Evolutionary conservation across 257 asterid genomes (phyloP), one percentile per base, ranked within the genome.

Genomic region (Voacanga thouarsii): DNA sequence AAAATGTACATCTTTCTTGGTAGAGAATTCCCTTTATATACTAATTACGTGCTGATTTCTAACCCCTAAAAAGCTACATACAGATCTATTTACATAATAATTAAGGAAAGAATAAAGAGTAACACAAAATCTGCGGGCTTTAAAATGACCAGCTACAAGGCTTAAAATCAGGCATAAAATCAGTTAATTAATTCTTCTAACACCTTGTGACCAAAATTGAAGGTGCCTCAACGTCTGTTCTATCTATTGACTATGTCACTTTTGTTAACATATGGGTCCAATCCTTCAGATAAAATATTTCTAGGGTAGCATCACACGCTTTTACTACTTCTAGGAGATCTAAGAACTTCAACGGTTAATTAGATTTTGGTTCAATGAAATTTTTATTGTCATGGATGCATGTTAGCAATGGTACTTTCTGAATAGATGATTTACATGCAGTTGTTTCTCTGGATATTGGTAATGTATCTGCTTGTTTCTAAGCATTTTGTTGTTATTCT

Each of bases 401-500:
- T 57, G 7, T 12, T 56, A 21, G 37, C 6, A 3, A 16, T 51
- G 51, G 56, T 23, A 23, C 11, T 7, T 76, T 44, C 71, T 50
- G 66, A 21, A 21, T 77, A 19, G 14, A 60, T 71, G 66, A 78
- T 15, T 26, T 43, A 37, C 73, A 28, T 59, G 71, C 30, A 57
- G 55, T 18, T 28, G 41, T 51, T 66, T 44, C 15, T 4, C 1
- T 28, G 12, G 24, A 69, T 26, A 12, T 50, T 26, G 49, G 44
- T 26, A 21, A 33, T 70, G 61, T 16, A n/a, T 77, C 21, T 26
- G 15, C 43, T 69, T 30, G 64, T 71, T 6, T 11, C 11, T 50
- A 3, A 12, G 18, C 28, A 50, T 37, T 76, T 12, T 56, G 11
- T 77, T 28, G 24, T 24, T 68, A 15, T 77, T 41, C 37, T n/a